Conservation (phyloP, 768 basidiomycete genomes). For the Serendipita vermifera region DNA sequence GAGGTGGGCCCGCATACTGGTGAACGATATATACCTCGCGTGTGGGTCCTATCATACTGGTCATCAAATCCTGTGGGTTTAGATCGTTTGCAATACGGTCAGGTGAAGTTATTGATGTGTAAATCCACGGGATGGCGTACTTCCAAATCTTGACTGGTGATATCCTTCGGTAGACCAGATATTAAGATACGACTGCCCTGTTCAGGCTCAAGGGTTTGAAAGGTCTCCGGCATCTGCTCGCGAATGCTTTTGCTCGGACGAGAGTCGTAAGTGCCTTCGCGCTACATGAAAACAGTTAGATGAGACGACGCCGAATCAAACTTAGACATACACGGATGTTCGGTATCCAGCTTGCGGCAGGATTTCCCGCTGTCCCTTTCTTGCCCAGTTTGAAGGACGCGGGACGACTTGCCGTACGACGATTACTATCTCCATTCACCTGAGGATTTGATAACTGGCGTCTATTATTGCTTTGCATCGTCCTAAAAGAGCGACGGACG, state of each 20-base stretch:
- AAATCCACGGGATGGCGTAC: background rate
- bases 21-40: background rate
- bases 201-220: background rate
- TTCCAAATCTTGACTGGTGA: background rate
- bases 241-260: background rate
- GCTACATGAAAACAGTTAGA: background rate
- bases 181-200: background rate
- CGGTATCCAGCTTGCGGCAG: background rate
- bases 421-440: no score
- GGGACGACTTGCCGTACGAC: background rate
- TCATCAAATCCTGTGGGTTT: background rate
- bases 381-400: background rate
- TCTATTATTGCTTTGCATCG: no score
- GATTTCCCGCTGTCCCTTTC: background rate
- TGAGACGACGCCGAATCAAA: background rate
- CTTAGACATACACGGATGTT: background rate
- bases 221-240: background rate
- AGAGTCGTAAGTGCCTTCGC: background rate
- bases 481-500: no score
- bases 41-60: background rate
- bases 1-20: background rate
- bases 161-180: constrained; percentile 7
- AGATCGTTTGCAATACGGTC: background rate
- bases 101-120: background rate
- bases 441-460: no score